A percentile compares a stretch with the other conserved stretches of the same genome.
These are phyloP conservation scores for Moesziomyces globuligerus DNA, from an alignment of 1,284 basidiomycete species.

Conservation along the genomic window DNA sequence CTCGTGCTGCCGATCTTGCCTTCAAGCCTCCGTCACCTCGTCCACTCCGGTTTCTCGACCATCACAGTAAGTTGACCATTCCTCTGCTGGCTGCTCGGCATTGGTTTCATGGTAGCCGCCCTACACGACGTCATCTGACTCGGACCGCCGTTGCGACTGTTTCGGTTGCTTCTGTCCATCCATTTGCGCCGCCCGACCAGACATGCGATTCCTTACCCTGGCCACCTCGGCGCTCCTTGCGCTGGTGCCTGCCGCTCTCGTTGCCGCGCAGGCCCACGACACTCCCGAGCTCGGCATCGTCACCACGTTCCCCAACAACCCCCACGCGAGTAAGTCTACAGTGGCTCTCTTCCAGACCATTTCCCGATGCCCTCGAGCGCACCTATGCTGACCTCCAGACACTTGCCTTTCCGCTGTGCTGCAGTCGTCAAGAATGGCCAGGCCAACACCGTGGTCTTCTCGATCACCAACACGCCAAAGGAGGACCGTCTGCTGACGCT, in stretches of 20 bases:
- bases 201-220: constrained; percentile 41
- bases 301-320: constrained; percentile 65
- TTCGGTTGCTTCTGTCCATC: not conserved
- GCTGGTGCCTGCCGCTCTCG: constrained; percentile 34
- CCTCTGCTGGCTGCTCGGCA: too few relatives aligned
- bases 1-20: not conserved
- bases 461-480: constrained; percentile 53
- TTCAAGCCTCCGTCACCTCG: not conserved
- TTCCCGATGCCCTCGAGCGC: too few relatives aligned
- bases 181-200: not conserved
- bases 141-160: too few relatives aligned
- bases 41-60: not conserved
- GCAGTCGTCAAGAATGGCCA: constrained; percentile 64
- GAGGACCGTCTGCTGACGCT: constrained; percentile 59
- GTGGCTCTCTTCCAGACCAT: constrained; percentile 1
- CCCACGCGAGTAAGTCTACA: constrained; percentile 50
- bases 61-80: not conserved
- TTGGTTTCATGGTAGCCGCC: too few relatives aligned
- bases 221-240: constrained; percentile 34
- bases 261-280: constrained; percentile 52
- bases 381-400: too few relatives aligned
- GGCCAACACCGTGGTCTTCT: constrained; percentile 64
- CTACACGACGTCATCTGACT: too few relatives aligned
- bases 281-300: constrained; percentile 60
- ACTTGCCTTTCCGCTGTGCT: not conserved